Conservation (phyloP, 495 filamentous ascomycete genomes). For the Penicillium soppii region DNA sequence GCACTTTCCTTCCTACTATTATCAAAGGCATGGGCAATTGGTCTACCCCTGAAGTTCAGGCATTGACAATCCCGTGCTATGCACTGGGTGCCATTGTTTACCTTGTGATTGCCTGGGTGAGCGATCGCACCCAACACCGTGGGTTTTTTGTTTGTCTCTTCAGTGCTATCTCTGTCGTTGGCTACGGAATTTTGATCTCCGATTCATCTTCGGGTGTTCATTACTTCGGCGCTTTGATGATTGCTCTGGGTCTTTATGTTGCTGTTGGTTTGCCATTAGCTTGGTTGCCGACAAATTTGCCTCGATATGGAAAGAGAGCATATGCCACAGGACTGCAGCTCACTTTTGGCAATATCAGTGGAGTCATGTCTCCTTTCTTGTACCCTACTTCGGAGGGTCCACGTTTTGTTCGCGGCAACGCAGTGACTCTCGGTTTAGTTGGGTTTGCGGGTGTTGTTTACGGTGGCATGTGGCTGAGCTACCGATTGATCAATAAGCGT, state of each 20-base stretch:
- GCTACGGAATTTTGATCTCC: constrained; percentile 66
- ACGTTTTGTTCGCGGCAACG: constrained; percentile 43
- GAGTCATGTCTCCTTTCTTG: constrained; percentile 66
- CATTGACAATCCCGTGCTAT: constrained; percentile 79
- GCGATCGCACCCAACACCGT: constrained; percentile 60
- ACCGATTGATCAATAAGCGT: constrained; percentile 52
- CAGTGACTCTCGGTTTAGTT: constrained; percentile 46
- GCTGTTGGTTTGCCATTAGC: constrained; percentile 67
- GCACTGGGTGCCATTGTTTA: constrained; percentile 66
- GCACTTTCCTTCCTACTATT: constrained; percentile 76
- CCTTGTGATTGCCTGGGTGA: constrained; percentile 58
- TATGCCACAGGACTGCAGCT: constrained; percentile 69
- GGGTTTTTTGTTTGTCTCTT: constrained; percentile 60
- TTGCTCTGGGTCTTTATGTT: constrained; percentile 71
- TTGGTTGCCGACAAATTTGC: constrained; percentile 60
- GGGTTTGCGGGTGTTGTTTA: constrained; percentile 44
- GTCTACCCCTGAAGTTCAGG: constrained; percentile 62
- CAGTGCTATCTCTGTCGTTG: constrained; percentile 58
- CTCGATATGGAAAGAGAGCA: constrained; percentile 71
- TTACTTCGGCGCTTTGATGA: constrained; percentile 70
- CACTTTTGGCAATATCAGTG: constrained; percentile 62
- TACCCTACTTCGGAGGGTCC: constrained; percentile 42
- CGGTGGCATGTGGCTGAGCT: constrained; percentile 54
- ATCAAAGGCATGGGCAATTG: constrained; percentile 66
- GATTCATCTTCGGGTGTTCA: constrained; percentile 59